Percentiles rank a stretch among this genome's conserved stretches.
Conservation (phyloP, 2,329 filamentous ascomycete species). For the Xylaria sp. region DNA sequence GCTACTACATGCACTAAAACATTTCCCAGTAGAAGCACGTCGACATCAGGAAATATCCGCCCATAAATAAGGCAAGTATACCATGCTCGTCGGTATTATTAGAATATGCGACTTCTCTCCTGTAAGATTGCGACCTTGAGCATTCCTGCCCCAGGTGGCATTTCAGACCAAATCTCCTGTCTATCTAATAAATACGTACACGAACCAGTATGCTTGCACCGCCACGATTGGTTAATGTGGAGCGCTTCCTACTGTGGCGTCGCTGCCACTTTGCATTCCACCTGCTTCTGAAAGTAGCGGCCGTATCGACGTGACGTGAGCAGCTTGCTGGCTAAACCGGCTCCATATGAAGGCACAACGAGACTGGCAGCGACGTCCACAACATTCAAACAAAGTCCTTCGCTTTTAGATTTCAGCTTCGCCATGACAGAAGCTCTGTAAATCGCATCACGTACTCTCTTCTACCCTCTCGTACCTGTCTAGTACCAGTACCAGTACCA, state of each 20-base stretch:
- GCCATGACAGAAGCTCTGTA: constrained; percentile 5
- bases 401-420: not conserved
- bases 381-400: not conserved
- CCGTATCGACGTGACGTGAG: constrained; percentile 36
- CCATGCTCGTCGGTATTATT: not conserved
- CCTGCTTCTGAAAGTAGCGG: constrained; percentile 28
- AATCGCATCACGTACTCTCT: not conserved
- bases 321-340: constrained; percentile 40
- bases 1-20: not conserved
- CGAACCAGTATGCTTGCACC: constrained; percentile 11
- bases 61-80: not conserved
- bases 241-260: not conserved
- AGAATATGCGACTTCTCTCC: not conserved
- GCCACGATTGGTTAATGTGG: constrained; percentile 28
- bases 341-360: constrained; percentile 11
- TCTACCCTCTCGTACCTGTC: constrained; percentile 6
- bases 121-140: not conserved
- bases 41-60: not conserved
- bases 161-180: not conserved
- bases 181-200: not conserved
- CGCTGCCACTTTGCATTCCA: constrained; percentile 26
- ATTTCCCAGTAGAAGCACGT: not conserved
- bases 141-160: not conserved
- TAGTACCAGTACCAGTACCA: not conserved
- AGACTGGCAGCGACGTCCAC: constrained; percentile 7